These are phyloP conservation scores for Vinca minor DNA, from an alignment of 257 asterid species.

Conservation along the genomic window DNA sequence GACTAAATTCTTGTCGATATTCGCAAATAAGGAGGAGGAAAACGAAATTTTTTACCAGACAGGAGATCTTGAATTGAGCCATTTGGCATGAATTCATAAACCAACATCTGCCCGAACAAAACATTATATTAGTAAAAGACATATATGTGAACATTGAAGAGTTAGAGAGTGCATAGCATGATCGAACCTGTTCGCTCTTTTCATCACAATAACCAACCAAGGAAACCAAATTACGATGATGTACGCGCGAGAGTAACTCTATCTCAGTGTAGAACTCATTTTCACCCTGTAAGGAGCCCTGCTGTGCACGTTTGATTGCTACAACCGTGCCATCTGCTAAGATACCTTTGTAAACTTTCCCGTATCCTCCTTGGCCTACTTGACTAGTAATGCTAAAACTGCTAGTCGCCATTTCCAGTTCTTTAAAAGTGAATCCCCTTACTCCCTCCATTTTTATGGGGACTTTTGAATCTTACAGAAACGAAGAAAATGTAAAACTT, in stretches of 20 bases:
- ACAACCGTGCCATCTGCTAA: slow-evolving; percentile 26
- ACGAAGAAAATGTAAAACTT: not conserved
- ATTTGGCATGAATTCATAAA: slow-evolving; percentile 79
- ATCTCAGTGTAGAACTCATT: slow-evolving; percentile 42
- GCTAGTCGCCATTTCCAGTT: slow-evolving; percentile 30
- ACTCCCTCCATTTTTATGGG: slow-evolving; percentile 35
- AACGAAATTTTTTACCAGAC: slow-evolving; percentile 49
- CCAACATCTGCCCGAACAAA: slow-evolving; percentile 57
- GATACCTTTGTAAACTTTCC: slow-evolving; percentile 31
- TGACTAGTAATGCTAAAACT: slow-evolving; percentile 26
- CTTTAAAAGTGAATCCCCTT: slow-evolving; percentile 30
- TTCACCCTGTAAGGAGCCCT: slow-evolving; percentile 39
- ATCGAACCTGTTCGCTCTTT: slow-evolving; percentile 63
- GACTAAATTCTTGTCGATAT: not conserved
- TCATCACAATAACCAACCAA: slow-evolving; percentile 61
- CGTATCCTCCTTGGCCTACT: slow-evolving; percentile 47
- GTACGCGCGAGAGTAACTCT: slow-evolving; percentile 35
- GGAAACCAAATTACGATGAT: slow-evolving; percentile 43
- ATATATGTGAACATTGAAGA: not conserved
- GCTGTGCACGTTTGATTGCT: slow-evolving; percentile 39
- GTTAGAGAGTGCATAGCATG: not conserved
- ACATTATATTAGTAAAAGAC: too few relatives aligned
- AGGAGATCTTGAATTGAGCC: slow-evolving; percentile 75
- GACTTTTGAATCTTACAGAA: slow-evolving; percentile 34
- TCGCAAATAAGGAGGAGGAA: not conserved